Conservation (phyloP, 352 stramenopile species). For the Thalassiosira hispida region DNA sequence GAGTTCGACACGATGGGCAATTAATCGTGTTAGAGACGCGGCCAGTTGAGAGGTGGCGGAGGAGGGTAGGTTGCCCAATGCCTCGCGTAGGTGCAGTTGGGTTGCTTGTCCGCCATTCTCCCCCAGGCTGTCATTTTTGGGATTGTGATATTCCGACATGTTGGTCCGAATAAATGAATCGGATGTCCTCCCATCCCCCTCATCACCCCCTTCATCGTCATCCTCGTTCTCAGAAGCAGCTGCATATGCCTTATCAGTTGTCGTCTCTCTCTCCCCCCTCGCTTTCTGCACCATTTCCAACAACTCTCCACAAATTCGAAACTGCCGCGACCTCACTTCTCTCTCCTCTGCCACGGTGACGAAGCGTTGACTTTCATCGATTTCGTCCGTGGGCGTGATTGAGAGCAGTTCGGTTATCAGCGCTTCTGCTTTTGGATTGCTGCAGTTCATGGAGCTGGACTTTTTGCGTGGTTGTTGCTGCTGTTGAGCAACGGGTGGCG, state of each 20-base stretch:
- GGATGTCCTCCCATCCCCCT: no score
- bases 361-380: not conserved
- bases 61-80: constrained; percentile 34
- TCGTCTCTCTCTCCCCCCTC: not conserved
- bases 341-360: constrained; percentile 20
- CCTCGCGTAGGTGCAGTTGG: constrained; percentile 31
- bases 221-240: constrained; percentile 1
- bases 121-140: not conserved
- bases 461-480: no score
- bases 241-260: not conserved
- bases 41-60: constrained; percentile 35
- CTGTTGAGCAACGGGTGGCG: no score
- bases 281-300: constrained; percentile 7
- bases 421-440: no score
- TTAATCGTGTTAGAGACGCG: constrained; percentile 32
- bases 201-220: not conserved
- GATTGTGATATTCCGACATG: constrained; percentile 30
- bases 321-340: constrained; percentile 9
- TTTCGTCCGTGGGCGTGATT: constrained; percentile 9
- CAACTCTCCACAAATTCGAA: constrained; percentile 27
- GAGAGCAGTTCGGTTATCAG: constrained; percentile 24
- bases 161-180: constrained; percentile 48
- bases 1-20: constrained; percentile 54
- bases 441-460: no score
- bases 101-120: not conserved